Percentiles rank a stretch among this genome's conserved stretches.
phyloP scores from a whole-genome alignment of 2,329 filamentous ascomycete genomes.

The Oidium heveae region DNA sequence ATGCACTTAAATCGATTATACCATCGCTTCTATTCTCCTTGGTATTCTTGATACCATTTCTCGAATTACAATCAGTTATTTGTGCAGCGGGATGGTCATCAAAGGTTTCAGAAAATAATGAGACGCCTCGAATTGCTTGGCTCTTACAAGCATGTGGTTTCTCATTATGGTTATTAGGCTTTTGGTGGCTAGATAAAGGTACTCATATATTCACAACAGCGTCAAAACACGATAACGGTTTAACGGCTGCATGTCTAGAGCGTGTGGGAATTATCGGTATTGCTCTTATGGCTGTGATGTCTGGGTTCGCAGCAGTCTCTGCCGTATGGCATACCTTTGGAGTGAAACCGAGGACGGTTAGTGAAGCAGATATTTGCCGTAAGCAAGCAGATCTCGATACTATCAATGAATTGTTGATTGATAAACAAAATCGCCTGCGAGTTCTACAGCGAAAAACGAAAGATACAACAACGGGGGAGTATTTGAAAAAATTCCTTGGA shows the following conservation, averaged over 20 bases:
- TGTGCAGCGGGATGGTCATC: conserved; percentile 34
- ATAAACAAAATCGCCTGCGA: conserved; percentile 48
- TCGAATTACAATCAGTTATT: conserved; percentile 39
- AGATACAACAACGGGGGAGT: conserved; percentile 22
- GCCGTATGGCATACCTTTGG: conserved; percentile 67
- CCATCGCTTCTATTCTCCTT: conserved; percentile 46
- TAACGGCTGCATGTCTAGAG: conserved; percentile 27
- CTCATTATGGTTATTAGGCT: conserved; percentile 40
- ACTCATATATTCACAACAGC: conserved; percentile 22
- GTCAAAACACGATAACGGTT: conserved; percentile 15
- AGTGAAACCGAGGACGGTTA: conserved; percentile 35
- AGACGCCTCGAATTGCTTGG: conserved; percentile 35
- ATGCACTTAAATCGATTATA: conserved; percentile 45
- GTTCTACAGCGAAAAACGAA: conserved; percentile 39
- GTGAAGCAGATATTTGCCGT: conserved; percentile 47
- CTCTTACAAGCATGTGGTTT: conserved; percentile 36
- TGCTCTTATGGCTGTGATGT: conserved; percentile 64
- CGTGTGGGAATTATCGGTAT: conserved; percentile 68
- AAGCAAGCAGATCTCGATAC: conserved; percentile 60
- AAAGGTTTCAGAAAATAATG: conserved; percentile 28
- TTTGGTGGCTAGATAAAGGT: conserved; percentile 48
- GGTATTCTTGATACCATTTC: conserved; percentile 49
- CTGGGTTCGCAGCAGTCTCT: conserved; percentile 71
- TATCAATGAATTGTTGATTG: conserved; percentile 51
- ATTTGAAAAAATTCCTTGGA: conserved; percentile 51